These are phyloP conservation scores for Malus hybrid DNA, from an alignment of 331 rosid genomes.

Conservation along the genomic window DNA sequence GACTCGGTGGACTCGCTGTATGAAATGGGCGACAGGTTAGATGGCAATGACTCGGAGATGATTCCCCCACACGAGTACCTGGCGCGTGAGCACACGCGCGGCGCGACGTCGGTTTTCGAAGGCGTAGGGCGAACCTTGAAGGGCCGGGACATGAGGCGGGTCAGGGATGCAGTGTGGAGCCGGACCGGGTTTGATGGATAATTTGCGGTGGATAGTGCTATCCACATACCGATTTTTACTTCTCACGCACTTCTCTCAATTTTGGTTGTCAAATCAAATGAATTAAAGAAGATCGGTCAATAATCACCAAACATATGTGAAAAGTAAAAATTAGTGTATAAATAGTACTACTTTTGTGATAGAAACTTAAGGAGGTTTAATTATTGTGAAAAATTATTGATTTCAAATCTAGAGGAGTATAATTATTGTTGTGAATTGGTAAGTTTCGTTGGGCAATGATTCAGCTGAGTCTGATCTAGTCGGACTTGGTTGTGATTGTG, in stretches of 20 bases:
- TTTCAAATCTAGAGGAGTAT: not conserved
- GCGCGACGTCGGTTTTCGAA: conserved; percentile 82
- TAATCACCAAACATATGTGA: too few species aligned
- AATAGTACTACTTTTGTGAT: not conserved
- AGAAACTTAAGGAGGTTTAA: not conserved
- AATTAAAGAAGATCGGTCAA: too few species aligned
- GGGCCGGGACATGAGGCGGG: conserved; percentile 93
- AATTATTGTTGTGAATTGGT: not conserved
- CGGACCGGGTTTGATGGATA: conserved; percentile 93
- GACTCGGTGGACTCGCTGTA: conserved; percentile 66
- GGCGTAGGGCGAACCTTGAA: conserved; percentile 94
- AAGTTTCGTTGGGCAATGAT: conserved; percentile 45
- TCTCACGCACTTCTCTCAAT: too few species aligned
- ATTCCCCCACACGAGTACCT: conserved; percentile 94
- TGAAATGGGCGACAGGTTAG: conserved; percentile 29
- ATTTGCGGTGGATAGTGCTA: not conserved
- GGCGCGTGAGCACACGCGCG: conserved; percentile 63
- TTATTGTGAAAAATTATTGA: not conserved
- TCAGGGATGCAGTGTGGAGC: conserved; percentile 95
- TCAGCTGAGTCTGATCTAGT: conserved; percentile 18
- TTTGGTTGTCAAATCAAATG: too few species aligned
- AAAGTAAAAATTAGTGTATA: too few species aligned
- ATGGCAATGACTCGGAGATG: conserved; percentile 50
- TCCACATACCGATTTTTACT: too few species aligned
- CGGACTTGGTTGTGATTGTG: conserved; percentile 33